Evolutionary conservation across 129 eudicot species (phyloP), one percentile per base, ranked within the genome.

Genomic region (Pittosporum tobira): DNA sequence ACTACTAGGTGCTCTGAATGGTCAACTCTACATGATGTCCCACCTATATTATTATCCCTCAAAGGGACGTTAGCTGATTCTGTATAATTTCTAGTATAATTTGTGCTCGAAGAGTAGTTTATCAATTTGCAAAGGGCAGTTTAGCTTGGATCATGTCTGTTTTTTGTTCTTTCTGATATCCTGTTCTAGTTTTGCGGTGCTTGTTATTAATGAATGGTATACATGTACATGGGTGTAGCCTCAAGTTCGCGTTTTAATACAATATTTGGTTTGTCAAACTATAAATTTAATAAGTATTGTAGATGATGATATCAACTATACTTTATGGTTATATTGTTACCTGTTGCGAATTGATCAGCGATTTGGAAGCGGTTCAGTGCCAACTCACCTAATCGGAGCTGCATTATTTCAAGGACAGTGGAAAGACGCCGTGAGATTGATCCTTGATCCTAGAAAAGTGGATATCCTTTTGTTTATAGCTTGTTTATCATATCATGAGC

Each of bases 361-460:
- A 34, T 90, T 90, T 80, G 97, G 97, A 50, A 85, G 89, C 68
- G 81, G 97, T 64, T 78, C 95, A 66, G 67, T 85, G 63, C 89
- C 97, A 13, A 90, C 97, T 59, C 94, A 90, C 71, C 84, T 62
- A 19, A 78, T 90, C 76, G 97, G 97, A 59, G 88, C 97, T 44
- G 71, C 86, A 66, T 76, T 90, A 70, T 74, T 85, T 23, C 78
- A 81, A 31, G 97, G 97, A 69, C 95, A 90, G 69, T 90, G 97
- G 95, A 76, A 83, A 73, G 61, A 48, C 42, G 95, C 95, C 42
- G 94, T 85, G 40, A 66, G 57, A 79, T 67, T 90, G 95, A 77
- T 90, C 73, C 95, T 90, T 67, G 97, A 90, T 61, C 97, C 97
- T 13, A 82, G 94, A 74, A 94, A 90, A 66, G 95, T 94, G 71